Base-by-base conservation (phyloP, 139 green algal species). In the Yamagishiella unicocca region DNA sequence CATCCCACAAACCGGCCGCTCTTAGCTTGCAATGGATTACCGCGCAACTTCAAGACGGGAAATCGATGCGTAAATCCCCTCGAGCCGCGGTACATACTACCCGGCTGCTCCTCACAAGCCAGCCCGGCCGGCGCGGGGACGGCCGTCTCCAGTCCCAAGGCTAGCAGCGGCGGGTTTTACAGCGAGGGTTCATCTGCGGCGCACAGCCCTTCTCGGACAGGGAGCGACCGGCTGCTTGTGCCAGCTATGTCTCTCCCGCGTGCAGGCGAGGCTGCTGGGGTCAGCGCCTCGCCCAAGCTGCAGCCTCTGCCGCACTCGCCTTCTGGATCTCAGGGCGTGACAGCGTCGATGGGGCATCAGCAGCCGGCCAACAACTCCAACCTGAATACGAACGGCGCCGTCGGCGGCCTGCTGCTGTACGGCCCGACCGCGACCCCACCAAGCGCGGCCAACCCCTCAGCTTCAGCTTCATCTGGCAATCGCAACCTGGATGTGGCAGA, bases 341-440 rank as follows among this genome's bases (percentile, higher is more conserved):
- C 31, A 46, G 19, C 38, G 35, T 24, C 14, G 55, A 27, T 21
- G 17, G 37, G 5, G 77, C 27, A n/a, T 21, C 75, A 25, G 55
- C 77, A 46, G 67, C 67, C 31, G 35, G 38, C 37, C 4, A 3
- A 55, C 61, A 85, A 85, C 42, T 19, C 61, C 3, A 2, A 4
- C 31, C 5, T 86, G 1, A 77, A n/a, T 31, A 72, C 67, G 43
- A 77, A 86, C 64, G 80, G 80, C 25, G 80, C 80, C 3, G 64
- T 86, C 10, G 80, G 80, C 33, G 80, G 80, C 31, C 62, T 86
- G 64, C 80, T 86, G 62, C 61, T 86, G 43, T 86, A 86, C 66
- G 80, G 80, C 31, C 80, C 80, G 2, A 61, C 77, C 10, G 35
- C 50, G 33, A 27, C 19, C 14, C 35, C 35, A 21, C 67, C 35